A percentile compares a stretch with the other conserved stretches of the same genome.
Evolutionary conservation across 2,329 filamentous ascomycete genomes (phyloP).

Genomic region (Colletotrichum gloeosporioides): DNA sequence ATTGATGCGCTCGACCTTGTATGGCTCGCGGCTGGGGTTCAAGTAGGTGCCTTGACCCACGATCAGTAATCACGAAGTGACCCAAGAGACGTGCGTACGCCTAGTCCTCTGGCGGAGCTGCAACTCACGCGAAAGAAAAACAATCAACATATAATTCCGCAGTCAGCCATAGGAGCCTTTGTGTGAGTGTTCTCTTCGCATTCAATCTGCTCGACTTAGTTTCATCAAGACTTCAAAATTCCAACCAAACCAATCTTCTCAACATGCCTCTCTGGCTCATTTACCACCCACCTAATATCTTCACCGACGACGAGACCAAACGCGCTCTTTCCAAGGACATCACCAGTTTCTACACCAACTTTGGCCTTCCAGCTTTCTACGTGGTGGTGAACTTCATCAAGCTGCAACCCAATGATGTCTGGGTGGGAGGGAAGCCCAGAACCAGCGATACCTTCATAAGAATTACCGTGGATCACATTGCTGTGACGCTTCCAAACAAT

Average conservation of each 20-base stretch:
- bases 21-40: neutral
- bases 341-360: slow-evolving; percentile 30
- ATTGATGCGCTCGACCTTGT: neutral
- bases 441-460: slow-evolving; percentile 34
- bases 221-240: neutral
- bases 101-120: neutral
- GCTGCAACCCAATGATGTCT: slow-evolving; percentile 29
- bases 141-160: neutral
- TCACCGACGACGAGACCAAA: slow-evolving; percentile 32
- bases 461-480: slow-evolving; percentile 31
- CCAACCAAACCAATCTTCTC: neutral
- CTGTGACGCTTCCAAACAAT: slow-evolving; percentile 31
- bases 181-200: neutral
- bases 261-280: slow-evolving; percentile 49
- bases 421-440: slow-evolving; percentile 25
- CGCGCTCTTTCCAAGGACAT: slow-evolving; percentile 37
- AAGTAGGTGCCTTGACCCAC: neutral
- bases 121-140: neutral
- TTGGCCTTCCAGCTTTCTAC: slow-evolving; percentile 47
- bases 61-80: neutral
- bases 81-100: neutral
- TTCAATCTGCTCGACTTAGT: neutral
- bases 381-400: slow-evolving; percentile 45
- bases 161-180: neutral
- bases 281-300: slow-evolving; percentile 41